Base-by-base conservation (phyloP, 2,329 filamentous ascomycete species). In the Diaporthe helianthi region DNA sequence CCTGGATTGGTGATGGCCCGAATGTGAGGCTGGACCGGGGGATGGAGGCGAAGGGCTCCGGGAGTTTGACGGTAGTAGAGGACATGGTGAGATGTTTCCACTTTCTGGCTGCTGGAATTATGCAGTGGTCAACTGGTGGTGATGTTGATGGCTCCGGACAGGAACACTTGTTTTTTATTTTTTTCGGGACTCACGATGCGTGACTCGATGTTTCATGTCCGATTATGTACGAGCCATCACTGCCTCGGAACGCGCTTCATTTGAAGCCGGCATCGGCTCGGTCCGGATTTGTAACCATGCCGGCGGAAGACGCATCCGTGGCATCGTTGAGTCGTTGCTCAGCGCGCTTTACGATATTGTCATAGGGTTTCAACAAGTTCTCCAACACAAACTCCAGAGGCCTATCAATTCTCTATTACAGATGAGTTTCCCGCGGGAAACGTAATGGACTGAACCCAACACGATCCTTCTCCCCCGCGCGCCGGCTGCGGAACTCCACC, bases 1-100 rank as follows among this genome's bases (percentile, higher is more conserved):
- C 78, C 76, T 93, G 89, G 75, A 93, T 90, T 36, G 90, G 90
- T 0, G 90, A 92, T 19, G 89, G 87, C 0, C 88, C 89, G 66
- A 92, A 90, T 71, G 91, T 86, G 73, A 92, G 85, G 12, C 82
- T 78, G 73, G 87, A 80, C 70, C 87, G 84, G 15, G 89, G 88
- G 74, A 92, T 92, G 75, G 84, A 84, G 66, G 86, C 85, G 74
- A 91, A 90, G 24, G 87, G 86, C 67, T 87, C 82, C 9, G 89
- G 88, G 49, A 91, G 85, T n/a, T 74, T 75, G 69, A 86, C 58
- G n/a, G 65, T 55, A 29, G 66, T 63, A 38, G 36, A n/a, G 26
- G 68, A 58, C 69, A 71, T 71, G 7, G 24, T 4, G 19, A 8
- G 26, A 15, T 24, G 12, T 15, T 15, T 36, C 8, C 13, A 29